Evolutionary conservation across 1,139 yeast species (phyloP).

Genomic region (Candida sp.): DNA sequence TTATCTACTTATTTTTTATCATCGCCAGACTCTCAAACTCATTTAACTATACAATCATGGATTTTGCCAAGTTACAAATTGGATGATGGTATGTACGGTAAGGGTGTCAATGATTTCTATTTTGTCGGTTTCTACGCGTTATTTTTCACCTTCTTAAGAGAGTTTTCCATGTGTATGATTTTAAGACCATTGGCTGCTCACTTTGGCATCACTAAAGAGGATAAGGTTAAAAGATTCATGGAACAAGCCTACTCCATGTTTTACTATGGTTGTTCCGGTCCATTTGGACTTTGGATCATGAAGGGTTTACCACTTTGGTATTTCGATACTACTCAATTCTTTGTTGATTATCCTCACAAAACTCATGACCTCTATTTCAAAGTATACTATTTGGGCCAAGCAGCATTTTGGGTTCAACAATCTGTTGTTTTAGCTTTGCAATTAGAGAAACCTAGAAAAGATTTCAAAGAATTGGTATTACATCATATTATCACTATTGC

Average conservation of each 20-base stretch:
- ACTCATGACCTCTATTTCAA: slow-evolving; percentile 71
- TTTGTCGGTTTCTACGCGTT: slow-evolving; percentile 81
- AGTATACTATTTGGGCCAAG: slow-evolving; percentile 84
- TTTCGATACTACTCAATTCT: slow-evolving; percentile 81
- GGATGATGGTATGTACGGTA: slow-evolving; percentile 65
- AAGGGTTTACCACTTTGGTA: slow-evolving; percentile 79
- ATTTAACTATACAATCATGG: slow-evolving; percentile 59
- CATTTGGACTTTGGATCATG: slow-evolving; percentile 91
- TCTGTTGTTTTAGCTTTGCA: slow-evolving; percentile 77
- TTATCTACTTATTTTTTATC: slow-evolving; percentile 40
- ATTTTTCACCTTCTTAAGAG: slow-evolving; percentile 87
- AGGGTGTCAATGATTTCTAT: slow-evolving; percentile 79
- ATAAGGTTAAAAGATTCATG: slow-evolving; percentile 76
- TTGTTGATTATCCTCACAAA: slow-evolving; percentile 77
- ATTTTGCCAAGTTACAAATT: slow-evolving; percentile 68
- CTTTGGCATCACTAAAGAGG: slow-evolving; percentile 52
- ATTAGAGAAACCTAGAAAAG: slow-evolving; percentile 94
- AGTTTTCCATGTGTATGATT: slow-evolving; percentile 81
- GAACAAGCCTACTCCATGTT: slow-evolving; percentile 87
- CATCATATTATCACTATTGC: slow-evolving; percentile 93
- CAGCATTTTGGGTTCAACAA: slow-evolving; percentile 98
- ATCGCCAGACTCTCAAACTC: slow-evolving; percentile 53
- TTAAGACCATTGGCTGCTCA: slow-evolving; percentile 66
- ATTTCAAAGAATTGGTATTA: slow-evolving; percentile 83
- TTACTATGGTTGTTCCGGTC: slow-evolving; percentile 80